Evolutionary conservation across 2,329 filamentous ascomycete species (phyloP), one percentile per base, ranked within the genome.

Genomic region (Penicillium paneum): DNA sequence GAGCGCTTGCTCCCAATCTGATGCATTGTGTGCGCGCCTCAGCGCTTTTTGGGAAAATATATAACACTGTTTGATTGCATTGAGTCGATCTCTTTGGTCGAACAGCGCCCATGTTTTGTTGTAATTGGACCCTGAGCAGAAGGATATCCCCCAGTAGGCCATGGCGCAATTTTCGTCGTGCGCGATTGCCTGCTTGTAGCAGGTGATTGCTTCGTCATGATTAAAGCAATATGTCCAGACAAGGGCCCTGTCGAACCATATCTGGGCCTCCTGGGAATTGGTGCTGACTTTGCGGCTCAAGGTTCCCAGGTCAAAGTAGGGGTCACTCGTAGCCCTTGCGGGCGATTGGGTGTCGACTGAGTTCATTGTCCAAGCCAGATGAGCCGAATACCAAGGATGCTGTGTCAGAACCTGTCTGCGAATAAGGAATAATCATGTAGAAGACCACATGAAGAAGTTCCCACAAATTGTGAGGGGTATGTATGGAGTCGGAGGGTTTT

Each of bases 151-250:
- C 61, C 61, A 63, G 32, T 70, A 71, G 3, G 69, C 70, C 62
- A 72, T 67, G 4, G 70, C 65, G 54, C 67, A 72, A 35, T 49
- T 52, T 6, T 62, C 53, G 39, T 72, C 70, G 39, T 66, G 54
- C 1, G 57, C 55, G 32, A 69, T 67, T 19, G 63, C 65, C 26
- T 63, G 64, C 48, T 62, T 58, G 55, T 69, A 72, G 46, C 70
- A 72, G 28, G 56, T 53, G 2, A 63, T 65, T n/a, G 69, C 67
- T 48, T 71, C 70, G 52, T 71, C 67, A 35, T 72, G 70, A 45
- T 72, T 70, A 59, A 71, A 72, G 34, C 58, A 64, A 51, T 71
- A 72, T 8, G 65, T 67, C 70, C 70, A 72, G 8, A 67, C 54
- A 2, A 72, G 57, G 2, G 63, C 70, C 10, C 69, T 61, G 38